These are phyloP conservation scores for Sordariomycetes sp. DNA, from an alignment of 2,329 filamentous ascomycete genomes.

Conservation along the genomic window DNA sequence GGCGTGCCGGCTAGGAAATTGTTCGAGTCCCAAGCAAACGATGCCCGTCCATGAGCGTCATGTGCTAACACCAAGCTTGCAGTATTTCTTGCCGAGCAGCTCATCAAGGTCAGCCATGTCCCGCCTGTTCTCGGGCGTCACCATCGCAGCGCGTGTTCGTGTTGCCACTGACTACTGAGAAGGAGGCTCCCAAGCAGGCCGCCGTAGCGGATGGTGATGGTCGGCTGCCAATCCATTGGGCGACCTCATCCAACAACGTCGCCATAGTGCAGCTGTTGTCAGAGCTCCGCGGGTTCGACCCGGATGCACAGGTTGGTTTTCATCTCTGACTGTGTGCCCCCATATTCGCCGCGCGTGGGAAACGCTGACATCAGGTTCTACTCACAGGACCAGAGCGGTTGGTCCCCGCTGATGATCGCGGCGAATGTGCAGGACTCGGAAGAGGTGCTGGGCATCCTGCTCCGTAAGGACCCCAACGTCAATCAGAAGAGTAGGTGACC, in stretches of 20 bases:
- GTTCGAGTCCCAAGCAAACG: neutral
- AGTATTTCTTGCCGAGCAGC: slow-evolving; percentile 1
- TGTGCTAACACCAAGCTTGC: neutral
- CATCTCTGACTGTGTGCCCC: neutral
- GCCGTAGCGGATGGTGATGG: slow-evolving; percentile 70
- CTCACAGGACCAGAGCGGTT: slow-evolving; percentile 62
- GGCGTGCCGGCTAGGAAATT: neutral
- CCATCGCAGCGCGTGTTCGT: too few species aligned
- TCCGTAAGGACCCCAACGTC: slow-evolving; percentile 60
- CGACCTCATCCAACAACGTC: slow-evolving; percentile 69
- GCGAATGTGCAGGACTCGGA: slow-evolving; percentile 64
- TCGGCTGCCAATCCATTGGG: slow-evolving; percentile 89
- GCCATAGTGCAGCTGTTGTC: slow-evolving; percentile 66
- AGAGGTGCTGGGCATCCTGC: slow-evolving; percentile 53
- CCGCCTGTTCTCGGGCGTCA: too few species aligned
- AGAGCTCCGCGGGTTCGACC: slow-evolving; percentile 64
- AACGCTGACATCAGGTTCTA: neutral
- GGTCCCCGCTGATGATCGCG: slow-evolving; percentile 79
- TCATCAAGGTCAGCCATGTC: neutral
- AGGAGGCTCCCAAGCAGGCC: slow-evolving; percentile 74
- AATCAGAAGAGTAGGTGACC: slow-evolving; percentile 54
- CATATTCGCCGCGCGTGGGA: neutral
- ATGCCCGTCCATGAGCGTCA: neutral
- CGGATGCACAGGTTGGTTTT: slow-evolving; percentile 60
- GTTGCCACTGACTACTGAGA: neutral